Evolutionary conservation across 139 green algal genomes (phyloP).

Genomic region (Raphidocelis subcapitata): DNA sequence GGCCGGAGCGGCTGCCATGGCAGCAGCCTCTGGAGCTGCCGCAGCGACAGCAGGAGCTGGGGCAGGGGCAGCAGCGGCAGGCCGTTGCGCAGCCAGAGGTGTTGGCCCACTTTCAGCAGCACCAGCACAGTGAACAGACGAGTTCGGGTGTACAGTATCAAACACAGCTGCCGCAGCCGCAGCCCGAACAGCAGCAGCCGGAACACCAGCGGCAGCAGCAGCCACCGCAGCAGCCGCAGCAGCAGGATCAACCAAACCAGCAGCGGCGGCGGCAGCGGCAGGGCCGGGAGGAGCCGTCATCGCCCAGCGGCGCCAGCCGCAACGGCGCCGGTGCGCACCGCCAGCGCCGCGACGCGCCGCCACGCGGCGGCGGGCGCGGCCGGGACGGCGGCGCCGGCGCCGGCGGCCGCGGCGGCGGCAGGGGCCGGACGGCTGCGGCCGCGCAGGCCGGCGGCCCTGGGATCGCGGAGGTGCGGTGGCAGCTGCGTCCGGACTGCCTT

Average conservation of each 20-base stretch:
- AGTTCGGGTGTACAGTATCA: no score
- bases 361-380: no score
- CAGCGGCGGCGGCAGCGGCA: neutral
- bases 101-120: neutral
- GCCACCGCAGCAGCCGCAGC: neutral
- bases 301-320: no score
- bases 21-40: neutral
- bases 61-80: no score
- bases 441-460: neutral
- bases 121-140: no score
- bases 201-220: neutral
- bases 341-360: no score
- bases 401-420: neutral
- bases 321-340: no score
- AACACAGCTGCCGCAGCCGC: neutral
- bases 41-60: neutral
- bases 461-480: no score
- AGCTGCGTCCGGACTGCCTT: neutral
- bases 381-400: no score
- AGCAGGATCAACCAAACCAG: neutral
- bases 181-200: neutral
- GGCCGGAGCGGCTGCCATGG: neutral
- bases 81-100: neutral
- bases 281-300: no score
- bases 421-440: neutral